A percentile compares a stretch with the other conserved stretches of the same genome.
Conservation (phyloP, 768 basidiomycete species). For the Pleurotus eryngii region DNA sequence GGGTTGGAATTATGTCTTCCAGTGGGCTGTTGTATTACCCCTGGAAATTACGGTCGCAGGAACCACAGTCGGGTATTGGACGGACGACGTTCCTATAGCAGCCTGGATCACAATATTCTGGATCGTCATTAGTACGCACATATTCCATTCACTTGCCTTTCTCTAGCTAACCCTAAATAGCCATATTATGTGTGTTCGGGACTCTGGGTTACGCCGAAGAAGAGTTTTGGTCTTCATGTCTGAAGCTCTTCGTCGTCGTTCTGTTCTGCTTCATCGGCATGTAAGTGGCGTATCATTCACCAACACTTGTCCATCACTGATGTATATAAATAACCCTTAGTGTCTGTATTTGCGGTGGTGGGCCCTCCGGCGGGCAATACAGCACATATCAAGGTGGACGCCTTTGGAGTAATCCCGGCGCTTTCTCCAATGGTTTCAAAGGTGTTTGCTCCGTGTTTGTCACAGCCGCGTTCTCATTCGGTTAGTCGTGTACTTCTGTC, state of each 20-base stretch:
- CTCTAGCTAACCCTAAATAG: conserved; percentile 16
- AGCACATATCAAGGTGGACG: conserved; percentile 35
- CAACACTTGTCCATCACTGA: background rate
- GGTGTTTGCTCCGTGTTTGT: conserved; percentile 45
- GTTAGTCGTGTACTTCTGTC: conserved; percentile 16
- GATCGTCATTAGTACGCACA: conserved; percentile 31
- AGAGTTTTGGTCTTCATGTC: conserved; percentile 48
- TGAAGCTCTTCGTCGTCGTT: conserved; percentile 43
- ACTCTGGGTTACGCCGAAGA: conserved; percentile 47
- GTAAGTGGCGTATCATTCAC: conserved; percentile 20
- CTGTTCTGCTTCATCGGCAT: conserved; percentile 46
- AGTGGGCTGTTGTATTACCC: conserved; percentile 43
- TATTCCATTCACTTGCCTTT: background rate
- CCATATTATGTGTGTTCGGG: conserved; percentile 37
- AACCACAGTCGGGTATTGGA: conserved; percentile 44
- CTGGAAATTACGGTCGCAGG: conserved; percentile 44
- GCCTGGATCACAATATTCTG: conserved; percentile 46
- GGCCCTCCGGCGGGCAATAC: conserved; percentile 33
- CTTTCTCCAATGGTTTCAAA: conserved; percentile 43
- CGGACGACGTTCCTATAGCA: conserved; percentile 33
- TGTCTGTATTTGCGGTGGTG: conserved; percentile 40
- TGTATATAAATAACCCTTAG: conserved; percentile 15
- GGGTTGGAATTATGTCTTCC: conserved; percentile 48
- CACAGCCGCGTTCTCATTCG: conserved; percentile 29
- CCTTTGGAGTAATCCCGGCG: conserved; percentile 35